phyloP scores from a whole-genome alignment of 805 yeast species.

The Lachancea waltii region DNA sequence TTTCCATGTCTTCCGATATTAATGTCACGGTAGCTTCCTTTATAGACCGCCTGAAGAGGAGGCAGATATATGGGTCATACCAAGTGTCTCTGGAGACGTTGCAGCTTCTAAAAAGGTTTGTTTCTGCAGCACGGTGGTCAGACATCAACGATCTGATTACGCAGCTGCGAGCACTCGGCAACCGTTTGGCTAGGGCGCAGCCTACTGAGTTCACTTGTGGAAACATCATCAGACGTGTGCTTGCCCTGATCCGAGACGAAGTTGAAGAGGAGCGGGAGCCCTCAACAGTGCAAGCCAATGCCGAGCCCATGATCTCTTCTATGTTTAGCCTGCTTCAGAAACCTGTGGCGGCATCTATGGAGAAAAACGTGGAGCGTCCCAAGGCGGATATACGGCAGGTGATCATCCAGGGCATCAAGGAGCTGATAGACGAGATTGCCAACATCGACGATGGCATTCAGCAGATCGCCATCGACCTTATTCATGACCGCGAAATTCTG shows the following conservation, averaged over 20 bases:
- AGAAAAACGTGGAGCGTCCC: slow-evolving; percentile 22
- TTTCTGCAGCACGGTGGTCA: slow-evolving; percentile 85
- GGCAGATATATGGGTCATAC: slow-evolving; percentile 77
- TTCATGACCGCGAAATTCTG: slow-evolving; percentile 82
- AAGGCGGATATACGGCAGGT: slow-evolving; percentile 68
- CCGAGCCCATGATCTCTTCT: slow-evolving; percentile 60
- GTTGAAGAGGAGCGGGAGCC: slow-evolving; percentile 43
- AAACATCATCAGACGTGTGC: slow-evolving; percentile 81
- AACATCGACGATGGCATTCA: slow-evolving; percentile 88
- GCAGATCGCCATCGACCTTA: slow-evolving; percentile 83
- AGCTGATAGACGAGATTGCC: slow-evolving; percentile 83
- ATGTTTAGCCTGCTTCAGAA: slow-evolving; percentile 84
- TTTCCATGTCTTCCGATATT: slow-evolving; percentile 26
- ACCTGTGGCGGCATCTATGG: slow-evolving; percentile 19
- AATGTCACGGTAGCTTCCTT: slow-evolving; percentile 39
- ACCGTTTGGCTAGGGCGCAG: slow-evolving; percentile 64
- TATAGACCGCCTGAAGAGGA: slow-evolving; percentile 63
- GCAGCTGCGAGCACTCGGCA: slow-evolving; percentile 70
- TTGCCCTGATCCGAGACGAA: slow-evolving; percentile 84
- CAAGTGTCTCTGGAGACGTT: slow-evolving; percentile 82
- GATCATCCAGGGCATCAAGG: slow-evolving; percentile 87
- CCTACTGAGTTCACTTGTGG: slow-evolving; percentile 88
- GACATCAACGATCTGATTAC: slow-evolving; percentile 64
- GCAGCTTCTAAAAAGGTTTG: slow-evolving; percentile 77
- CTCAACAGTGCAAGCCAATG: slow-evolving; percentile 14